Evolutionary conservation across 2,329 filamentous ascomycete species (phyloP).

Genomic region (Zymoseptoria pseudotritici): DNA sequence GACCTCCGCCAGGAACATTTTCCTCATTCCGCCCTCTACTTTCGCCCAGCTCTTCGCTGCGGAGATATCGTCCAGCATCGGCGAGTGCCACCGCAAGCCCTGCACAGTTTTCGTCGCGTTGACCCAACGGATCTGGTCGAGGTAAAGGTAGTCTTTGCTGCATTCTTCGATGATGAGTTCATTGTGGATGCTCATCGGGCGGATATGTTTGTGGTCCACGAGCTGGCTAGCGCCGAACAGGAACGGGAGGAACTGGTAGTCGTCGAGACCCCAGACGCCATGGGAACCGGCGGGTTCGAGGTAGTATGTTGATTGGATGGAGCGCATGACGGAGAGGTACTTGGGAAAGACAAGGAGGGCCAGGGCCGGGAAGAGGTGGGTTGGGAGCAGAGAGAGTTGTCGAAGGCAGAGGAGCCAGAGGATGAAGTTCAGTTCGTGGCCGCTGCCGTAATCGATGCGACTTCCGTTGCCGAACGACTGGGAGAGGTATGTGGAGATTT

Average conservation of each 20-base stretch:
- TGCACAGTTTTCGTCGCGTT: conserved; percentile 96
- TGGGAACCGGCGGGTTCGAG: conserved; percentile 72
- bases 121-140: conserved; percentile 88
- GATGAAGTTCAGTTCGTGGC: conserved; percentile 94
- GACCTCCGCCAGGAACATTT: conserved; percentile 94
- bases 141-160: conserved; percentile 74
- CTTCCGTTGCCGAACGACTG: conserved; percentile 79
- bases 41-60: conserved; percentile 84
- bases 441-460: conserved; percentile 92
- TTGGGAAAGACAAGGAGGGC: conserved; percentile 71
- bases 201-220: conserved; percentile 58
- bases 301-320: conserved; percentile 86
- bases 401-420: conserved; percentile 95
- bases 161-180: conserved; percentile 81
- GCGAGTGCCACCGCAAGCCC: conserved; percentile 89
- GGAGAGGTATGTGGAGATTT: conserved; percentile 71
- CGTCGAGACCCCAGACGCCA: conserved; percentile 97
- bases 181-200: conserved; percentile 66
- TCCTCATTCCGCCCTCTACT: conserved; percentile 88
- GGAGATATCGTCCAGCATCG: conserved; percentile 97
- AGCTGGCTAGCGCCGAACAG: conserved; percentile 44
- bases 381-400: conserved; percentile 60
- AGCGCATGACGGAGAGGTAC: conserved; percentile 81
- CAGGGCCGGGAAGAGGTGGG: conserved; percentile 62
- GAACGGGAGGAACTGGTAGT: conserved; percentile 63